A percentile compares a stretch with the other conserved stretches of the same genome.
Conservation (phyloP, 2,329 filamentous ascomycete genomes). For the Penicillium sp. region DNA sequence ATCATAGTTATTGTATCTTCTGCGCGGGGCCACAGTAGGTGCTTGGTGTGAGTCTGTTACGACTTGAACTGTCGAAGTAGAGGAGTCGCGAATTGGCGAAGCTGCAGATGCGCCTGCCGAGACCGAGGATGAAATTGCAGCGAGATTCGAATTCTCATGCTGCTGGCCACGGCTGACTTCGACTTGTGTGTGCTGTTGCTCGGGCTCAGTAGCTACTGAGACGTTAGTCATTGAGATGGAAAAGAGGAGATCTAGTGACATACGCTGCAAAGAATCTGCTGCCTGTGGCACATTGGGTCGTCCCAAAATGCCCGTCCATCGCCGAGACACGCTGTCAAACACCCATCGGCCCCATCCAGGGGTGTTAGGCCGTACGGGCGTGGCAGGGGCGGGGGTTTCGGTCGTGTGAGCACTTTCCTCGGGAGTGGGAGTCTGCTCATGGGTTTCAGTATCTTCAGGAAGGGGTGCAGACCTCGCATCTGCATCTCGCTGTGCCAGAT, state of each 20-base stretch:
- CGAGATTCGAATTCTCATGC: neutral
- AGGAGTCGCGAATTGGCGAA: neutral
- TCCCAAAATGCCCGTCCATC: conserved; percentile 19
- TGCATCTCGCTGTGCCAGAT: conserved; percentile 33
- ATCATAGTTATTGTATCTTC: neutral
- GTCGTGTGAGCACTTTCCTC: neutral
- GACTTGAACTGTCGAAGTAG: neutral
- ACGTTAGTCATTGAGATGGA: neutral
- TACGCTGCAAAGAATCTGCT: conserved; percentile 1
- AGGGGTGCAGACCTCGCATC: conserved; percentile 14
- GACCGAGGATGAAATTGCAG: neutral
- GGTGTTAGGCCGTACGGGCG: neutral
- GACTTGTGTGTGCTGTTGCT: neutral
- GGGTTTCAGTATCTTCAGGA: neutral
- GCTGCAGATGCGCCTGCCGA: neutral
- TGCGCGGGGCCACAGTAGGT: neutral
- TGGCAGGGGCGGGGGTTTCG: conserved; percentile 3
- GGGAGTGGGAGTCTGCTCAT: neutral
- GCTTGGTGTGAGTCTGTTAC: neutral
- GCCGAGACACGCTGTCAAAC: conserved; percentile 18
- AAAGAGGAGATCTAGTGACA: neutral
- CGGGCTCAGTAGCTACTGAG: neutral
- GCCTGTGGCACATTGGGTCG: conserved; percentile 5
- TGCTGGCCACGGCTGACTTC: neutral
- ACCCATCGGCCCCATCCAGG: conserved; percentile 15